Evolutionary conservation across 202 grass and related monocot genomes (phyloP), one percentile per base, ranked within the genome.

Genomic region (Panicum virgatum): DNA sequence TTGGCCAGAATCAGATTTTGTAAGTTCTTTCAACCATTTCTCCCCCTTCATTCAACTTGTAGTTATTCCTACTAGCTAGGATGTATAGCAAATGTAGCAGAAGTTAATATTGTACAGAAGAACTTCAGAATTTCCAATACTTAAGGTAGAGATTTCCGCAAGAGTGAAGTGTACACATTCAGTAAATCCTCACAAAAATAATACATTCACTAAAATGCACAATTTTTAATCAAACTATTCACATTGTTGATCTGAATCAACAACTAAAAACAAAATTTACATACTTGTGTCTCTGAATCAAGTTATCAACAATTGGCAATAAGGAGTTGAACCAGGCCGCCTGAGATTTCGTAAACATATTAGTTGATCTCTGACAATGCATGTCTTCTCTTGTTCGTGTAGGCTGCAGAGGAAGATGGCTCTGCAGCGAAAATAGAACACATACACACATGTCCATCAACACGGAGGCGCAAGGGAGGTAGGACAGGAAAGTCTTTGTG

Each of bases 1-100:
- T 16, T 66, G 50, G 58, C 19, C 78, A 75, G 74, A 54, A 16
- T 78, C 47, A 45, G 47, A 30, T 78, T 82, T 89, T 86, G 69
- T 57, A 48, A 67, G 50, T 73, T n/a, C n/a, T n/a, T n/a, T 67
- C 9, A 27, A 75, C 6, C 42, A 60, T 45, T 22, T 75, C 19
- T 12, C 54, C 15, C 27, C 61, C 46, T 2, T 9, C n/a, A 0
- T 66, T 43, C 20, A 54, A 37, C 42, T 44, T 58, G 37, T 38
- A 29, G 43, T 2, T 9, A 2, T 51, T 13, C n/a, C 42, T 58
- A 26, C 39, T 70, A 72, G 75, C 3, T 68, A 68, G 23, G 3
- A 4, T 59, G 73, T 69, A 76, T 26, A 39, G 50, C 12, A 61
- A 15, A 75, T 61, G 34, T 60, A 60, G 42, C 46, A 68, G 48